Percentiles rank a stretch among this genome's conserved stretches.
Evolutionary conservation across 805 yeast species (phyloP).

Genomic region (Yarrowia divulgata): DNA sequence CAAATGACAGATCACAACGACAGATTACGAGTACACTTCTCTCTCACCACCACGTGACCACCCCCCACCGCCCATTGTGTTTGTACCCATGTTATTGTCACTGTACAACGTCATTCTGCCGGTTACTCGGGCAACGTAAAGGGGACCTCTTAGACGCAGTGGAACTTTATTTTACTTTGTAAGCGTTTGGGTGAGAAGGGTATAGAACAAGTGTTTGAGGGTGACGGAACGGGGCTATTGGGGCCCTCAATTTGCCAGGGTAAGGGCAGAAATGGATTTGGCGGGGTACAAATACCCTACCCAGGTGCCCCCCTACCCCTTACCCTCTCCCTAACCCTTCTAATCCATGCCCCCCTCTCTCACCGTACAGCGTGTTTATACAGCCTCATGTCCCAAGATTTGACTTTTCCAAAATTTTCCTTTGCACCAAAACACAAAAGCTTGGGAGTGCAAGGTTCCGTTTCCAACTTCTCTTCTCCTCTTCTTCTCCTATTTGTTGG

Average conservation of each 20-base stretch:
- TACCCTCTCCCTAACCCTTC: neutral
- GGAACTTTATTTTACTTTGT: neutral
- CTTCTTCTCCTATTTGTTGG: slow-evolving; percentile 34
- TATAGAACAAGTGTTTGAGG: slow-evolving; percentile 7
- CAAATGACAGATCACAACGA: no score
- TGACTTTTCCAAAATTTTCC: slow-evolving; percentile 34
- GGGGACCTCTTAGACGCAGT: neutral
- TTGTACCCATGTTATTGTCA: neutral
- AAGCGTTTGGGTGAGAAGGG: slow-evolving; percentile 24
- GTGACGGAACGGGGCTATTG: neutral
- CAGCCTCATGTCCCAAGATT: slow-evolving; percentile 19
- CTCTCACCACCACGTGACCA: neutral
- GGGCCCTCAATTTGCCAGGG: no score
- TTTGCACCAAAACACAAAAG: slow-evolving; percentile 29
- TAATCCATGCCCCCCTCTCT: no score
- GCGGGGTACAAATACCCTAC: no score
- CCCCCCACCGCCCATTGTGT: no score
- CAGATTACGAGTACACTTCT: no score
- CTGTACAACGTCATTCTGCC: no score
- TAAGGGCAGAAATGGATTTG: no score
- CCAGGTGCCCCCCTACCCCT: neutral
- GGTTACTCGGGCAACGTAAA: slow-evolving; percentile 20
- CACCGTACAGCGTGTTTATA: slow-evolving; percentile 30
- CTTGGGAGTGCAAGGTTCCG: slow-evolving; percentile 6
- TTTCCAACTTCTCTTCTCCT: slow-evolving; percentile 32